Evolutionary conservation across 176 grass and related monocot genomes (phyloP), one percentile per base, ranked within the genome.

Genomic region (Typha latifolia): DNA sequence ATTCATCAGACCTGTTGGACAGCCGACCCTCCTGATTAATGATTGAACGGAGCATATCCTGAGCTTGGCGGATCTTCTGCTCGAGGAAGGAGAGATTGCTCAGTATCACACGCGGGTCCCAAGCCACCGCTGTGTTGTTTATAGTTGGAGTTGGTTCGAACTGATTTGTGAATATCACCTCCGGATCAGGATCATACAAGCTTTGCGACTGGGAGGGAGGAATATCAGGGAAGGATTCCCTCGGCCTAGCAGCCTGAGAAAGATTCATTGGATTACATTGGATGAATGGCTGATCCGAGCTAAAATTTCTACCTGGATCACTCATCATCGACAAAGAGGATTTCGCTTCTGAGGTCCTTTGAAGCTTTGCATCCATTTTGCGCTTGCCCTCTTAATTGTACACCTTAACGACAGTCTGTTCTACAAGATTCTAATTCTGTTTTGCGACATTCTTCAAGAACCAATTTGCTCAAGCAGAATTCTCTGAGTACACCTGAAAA

Each of bases 41-140:
- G 72, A 86, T 86, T 51, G 80, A 74, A 79, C 77, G 77, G 64
- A 90, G 86, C 14, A 95, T 74, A 62, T 85, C 86, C 80, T 95
- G 84, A 16, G 90, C 90, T 71, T 95, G 80, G 63, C 90, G 88
- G 73, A 95, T 95, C 79, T 95, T 90, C 77, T 90, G 90, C 69
- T 95, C 90, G 73, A 95, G 74, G 31, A 90, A 95, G 59, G 86
- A 82, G 68, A 95, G 78, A 71, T 84, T 95, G 55, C 80, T 73
- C 51, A 95, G 66, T 66, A 95, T 86, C 69, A 74, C 74, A 12
- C 85, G 78, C 2, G 90, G 90, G 15, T 95, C 77, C 90, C 86
- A 95, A 79, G 81, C 86, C 61, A 72, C 49, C 15, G 49, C 15
- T 61, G 76, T 61, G 61, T 62, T 75, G 50, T 69, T 90, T 51